Base-by-base conservation (phyloP, 2,329 filamentous ascomycete species). In the Lachnellula cervina region DNA sequence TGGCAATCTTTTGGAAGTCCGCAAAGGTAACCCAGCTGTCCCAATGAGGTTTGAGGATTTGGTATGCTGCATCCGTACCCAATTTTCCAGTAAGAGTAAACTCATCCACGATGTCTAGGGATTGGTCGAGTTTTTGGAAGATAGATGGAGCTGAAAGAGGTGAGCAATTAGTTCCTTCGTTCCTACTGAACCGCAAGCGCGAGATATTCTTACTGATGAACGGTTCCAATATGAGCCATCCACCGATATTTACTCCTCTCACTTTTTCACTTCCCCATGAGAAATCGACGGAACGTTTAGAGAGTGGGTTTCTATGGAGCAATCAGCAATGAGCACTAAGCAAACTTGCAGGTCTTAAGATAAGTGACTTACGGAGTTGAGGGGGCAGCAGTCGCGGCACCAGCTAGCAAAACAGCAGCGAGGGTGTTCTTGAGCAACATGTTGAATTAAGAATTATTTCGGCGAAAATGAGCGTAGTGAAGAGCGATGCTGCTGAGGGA, bases 1-100 rank as follows among this genome's bases (percentile, higher is more conserved):
- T 68, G 17, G 75, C 74, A 62, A 84, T 84, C 60, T 77, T 80
- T 62, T 79, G 70, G 66, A 85, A 81, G 63, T 84, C 81, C 13
- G 68, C 62, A 19, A 64, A 63, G 1, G 61, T 68, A n/a, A 60
- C 63, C 64, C 65, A 70, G 11, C 52, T 59, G 51, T 69, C 67
- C 68, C 68, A 70, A 75, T 76, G 72, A 72, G 83, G 34, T 69
- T 76, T 60, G 76, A 75, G 77, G 74, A 84, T 68, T 77, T 78
- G 48, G 72, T 69, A 69, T 4, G 77, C 76, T 2, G 71, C 71
- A 46, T 76, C 67, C 19, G 70, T 66, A 3, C 79, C 80, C 6
- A 83, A 71, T 47, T 74, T 73, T 60, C 81, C 54, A 21, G 63
- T 66, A 2, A 71, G 57, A 5, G 69, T 70, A 21, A 55, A 68